Evolutionary conservation across 2,329 filamentous ascomycete genomes (phyloP).

Genomic region (Macrophomina tecta): DNA sequence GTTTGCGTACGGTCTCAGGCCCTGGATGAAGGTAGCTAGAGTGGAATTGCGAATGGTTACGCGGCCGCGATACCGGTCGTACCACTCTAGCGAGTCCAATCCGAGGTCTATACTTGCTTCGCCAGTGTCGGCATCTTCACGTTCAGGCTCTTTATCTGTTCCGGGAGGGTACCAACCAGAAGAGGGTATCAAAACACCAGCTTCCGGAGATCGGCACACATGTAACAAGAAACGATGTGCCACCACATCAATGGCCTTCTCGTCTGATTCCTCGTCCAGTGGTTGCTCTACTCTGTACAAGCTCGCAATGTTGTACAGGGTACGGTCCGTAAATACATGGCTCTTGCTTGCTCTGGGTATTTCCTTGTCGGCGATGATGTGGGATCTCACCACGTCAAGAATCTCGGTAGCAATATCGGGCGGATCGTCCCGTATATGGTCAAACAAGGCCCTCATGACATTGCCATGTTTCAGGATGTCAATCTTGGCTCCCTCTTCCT

Average conservation of each 20-base stretch:
- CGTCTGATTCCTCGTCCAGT: conserved; percentile 52
- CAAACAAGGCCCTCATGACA: conserved; percentile 73
- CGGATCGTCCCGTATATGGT: conserved; percentile 78
- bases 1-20: conserved; percentile 82
- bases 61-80: conserved; percentile 69
- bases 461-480: conserved; percentile 80
- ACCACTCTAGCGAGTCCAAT: conserved; percentile 72
- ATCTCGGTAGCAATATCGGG: conserved; percentile 77
- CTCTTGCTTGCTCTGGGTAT: conserved; percentile 77
- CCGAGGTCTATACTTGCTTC: conserved; percentile 65
- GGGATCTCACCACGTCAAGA: conserved; percentile 70
- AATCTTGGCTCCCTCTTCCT: conserved; percentile 77
- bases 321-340: conserved; percentile 75
- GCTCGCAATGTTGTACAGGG: conserved; percentile 68
- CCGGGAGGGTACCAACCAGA: conserved; percentile 84
- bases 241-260: conserved; percentile 68
- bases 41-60: conserved; percentile 80
- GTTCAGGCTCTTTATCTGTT: conserved; percentile 61
- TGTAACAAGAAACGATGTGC: conserved; percentile 77
- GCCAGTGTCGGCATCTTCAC: conserved; percentile 44
- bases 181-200: conserved; percentile 77
- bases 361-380: conserved; percentile 76
- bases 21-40: conserved; percentile 78
- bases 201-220: conserved; percentile 74
- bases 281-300: conserved; percentile 49